Base-by-base conservation (phyloP, 2,329 filamentous ascomycete genomes). In the Botryotinia convoluta region DNA sequence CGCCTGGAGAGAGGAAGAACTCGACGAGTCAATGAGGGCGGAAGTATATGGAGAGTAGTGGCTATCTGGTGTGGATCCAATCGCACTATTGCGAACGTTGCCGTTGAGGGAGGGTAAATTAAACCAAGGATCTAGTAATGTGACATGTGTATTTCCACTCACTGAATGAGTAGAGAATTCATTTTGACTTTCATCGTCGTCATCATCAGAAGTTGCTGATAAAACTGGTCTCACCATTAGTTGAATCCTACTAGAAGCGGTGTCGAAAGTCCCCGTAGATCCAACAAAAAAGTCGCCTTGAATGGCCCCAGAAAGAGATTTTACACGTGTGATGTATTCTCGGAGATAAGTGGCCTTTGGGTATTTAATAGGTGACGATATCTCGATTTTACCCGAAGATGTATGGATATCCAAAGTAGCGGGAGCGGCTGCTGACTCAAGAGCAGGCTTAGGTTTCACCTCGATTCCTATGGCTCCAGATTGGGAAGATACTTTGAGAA, bases 251-350 rank as follows among this genome's bases (percentile, higher is more conserved):
- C 78, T 75, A 39, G 79, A 77, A 3, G 68, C 74, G 29, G 69
- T 78, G 22, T 73, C 72, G 72, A 80, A 80, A 37, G 32, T 70
- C 20, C 68, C 76, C 4, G 62, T 22, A 20, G 76, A 77, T 7
- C 79, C 79, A 12, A 79, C 37, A 39, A 79, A 80, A 37, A 74
- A 81, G 20, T 74, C 72, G 10, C 80, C 80, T 32, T 42, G 42
- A 10, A 81, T 78, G 29, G 57, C 71, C 1, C 78, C 79, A 12
- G 78, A 76, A 32, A 45, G 73, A 22, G 80, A 77, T n/a, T 75
- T 71, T 3, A 80, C 76, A 20, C 71, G 72, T 9, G 79, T 80
- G 39, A 77, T 76, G 67, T 81, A 80, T 48, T 80, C 76, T 54
- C 80, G 77, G n/a, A 76, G 73, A 18, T 77, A 77, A 22, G 44